These are phyloP conservation scores for Coemansia sp. DNA, from an alignment of 192 early-diverging fungal species.

Conservation along the genomic window DNA sequence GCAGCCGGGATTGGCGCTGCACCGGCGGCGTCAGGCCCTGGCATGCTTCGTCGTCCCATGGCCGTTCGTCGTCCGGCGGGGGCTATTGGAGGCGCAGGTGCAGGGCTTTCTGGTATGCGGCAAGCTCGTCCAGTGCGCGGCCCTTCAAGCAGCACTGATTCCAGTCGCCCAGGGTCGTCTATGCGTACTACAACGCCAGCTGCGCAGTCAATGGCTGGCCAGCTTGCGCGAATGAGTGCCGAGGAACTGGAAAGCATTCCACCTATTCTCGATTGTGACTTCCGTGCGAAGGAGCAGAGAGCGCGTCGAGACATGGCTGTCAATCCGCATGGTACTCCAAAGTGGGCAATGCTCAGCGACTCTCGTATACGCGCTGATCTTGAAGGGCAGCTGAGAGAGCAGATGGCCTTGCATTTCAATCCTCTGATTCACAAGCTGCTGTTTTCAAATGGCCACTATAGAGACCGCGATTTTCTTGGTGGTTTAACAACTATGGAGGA, in stretches of 20 bases:
- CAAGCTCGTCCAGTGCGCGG: constrained; percentile 22
- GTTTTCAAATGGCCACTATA: constrained; percentile 84
- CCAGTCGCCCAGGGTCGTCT: constrained; percentile 36
- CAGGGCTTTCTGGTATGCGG: constrained; percentile 14
- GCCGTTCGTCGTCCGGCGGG: constrained; percentile 40
- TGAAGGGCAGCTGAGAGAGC: constrained; percentile 58
- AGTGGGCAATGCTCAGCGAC: constrained; percentile 50
- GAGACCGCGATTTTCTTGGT: constrained; percentile 75
- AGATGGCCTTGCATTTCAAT: constrained; percentile 63
- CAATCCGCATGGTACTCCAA: constrained; percentile 66
- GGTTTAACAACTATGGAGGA: constrained; percentile 72
- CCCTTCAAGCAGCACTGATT: constrained; percentile 10
- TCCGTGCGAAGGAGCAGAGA: constrained; percentile 66
- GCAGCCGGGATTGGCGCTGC: background rate
- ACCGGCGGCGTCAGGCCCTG: constrained; percentile 12
- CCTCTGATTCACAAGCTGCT: constrained; percentile 60
- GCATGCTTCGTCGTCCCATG: constrained; percentile 51
- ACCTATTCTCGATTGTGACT: constrained; percentile 67
- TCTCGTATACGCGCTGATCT: constrained; percentile 33
- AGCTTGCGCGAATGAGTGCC: constrained; percentile 46
- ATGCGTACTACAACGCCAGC: constrained; percentile 16
- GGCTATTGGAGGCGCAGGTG: constrained; percentile 8
- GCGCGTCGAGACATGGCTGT: constrained; percentile 68
- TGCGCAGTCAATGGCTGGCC: constrained; percentile 15
- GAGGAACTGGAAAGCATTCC: constrained; percentile 50